Base-by-base conservation (phyloP, 352 stramenopile genomes). In the Globisporangium recalcitrans region DNA sequence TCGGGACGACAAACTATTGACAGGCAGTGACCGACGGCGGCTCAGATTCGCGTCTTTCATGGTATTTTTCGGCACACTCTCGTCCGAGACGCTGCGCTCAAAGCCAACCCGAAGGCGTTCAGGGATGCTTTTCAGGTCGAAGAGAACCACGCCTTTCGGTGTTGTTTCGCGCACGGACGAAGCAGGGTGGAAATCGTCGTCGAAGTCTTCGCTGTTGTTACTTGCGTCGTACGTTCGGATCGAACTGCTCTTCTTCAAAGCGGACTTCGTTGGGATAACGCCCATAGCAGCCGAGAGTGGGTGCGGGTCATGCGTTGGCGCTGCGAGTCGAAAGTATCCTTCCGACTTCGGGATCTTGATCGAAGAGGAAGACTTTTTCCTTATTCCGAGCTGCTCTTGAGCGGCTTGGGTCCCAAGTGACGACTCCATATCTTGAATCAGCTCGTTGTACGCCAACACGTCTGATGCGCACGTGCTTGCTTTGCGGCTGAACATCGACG, bases 381-480 rank as follows among this genome's bases (percentile, higher is more conserved):
- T 16, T 32, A 21, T 11, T 59, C 29, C 32, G 27, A 24, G 26
- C 22, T 55, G 31, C n/a, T 54, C 21, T 27, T 42, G 22, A 31
- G 27, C 42, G n/a, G 32, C 31, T 16, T 49, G 42, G 0, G 52
- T 44, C 5, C 51, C n/a, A 21, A 69, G 46, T 21, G 64, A 66
- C 40, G 58, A 71, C 58, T 89, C 80, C 72, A 89, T 78, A 26
- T 83, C 69, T 55, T 82, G 78, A 61, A 89, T 89, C 34, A 80
- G 72, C 32, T 85, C 75, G 53, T 87, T 89, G 64, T 86, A 89
- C 1, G 65, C 70, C 38, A 86, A 57, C 10, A 85, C 73, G 40
- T 89, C 80, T n/a, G 75, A 85, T 9, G 62, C 75, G 42, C 77
- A 83, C 10, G 74, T 87, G 58, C 77, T 87, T 19, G 72, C 68